phyloP scores from a whole-genome alignment of 2,329 filamentous ascomycete species.

The Apiospora malaysiana region DNA sequence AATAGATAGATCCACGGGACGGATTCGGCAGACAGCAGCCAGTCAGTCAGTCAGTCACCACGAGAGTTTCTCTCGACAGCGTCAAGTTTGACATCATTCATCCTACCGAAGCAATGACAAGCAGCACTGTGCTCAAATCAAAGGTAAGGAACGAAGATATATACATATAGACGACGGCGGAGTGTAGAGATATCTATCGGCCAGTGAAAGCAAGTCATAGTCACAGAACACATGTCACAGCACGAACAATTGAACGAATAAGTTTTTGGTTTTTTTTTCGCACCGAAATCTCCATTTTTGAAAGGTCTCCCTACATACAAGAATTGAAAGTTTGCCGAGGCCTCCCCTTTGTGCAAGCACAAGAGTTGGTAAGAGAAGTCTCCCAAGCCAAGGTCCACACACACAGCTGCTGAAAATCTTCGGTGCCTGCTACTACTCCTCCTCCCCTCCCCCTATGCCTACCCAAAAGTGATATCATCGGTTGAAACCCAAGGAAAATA shows the following conservation, averaged over 20 bases:
- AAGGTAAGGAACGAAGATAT: too few relatives aligned
- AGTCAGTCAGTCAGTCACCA: not conserved
- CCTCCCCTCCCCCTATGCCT: not conserved
- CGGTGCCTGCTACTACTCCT: not conserved
- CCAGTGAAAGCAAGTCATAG: not conserved
- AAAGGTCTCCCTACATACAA: slow-evolving; percentile 17
- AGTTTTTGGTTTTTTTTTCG: not conserved
- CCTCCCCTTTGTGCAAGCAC: slow-evolving; percentile 12
- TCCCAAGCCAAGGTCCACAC: not conserved
- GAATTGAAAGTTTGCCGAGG: slow-evolving; percentile 9
- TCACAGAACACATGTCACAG: not conserved
- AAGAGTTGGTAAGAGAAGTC: not conserved
- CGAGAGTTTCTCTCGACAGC: not conserved
- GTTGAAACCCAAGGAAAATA: not conserved
- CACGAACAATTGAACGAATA: not conserved
- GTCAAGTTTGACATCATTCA: not conserved
- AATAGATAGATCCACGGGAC: not conserved
- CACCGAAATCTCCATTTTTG: slow-evolving; percentile 16
- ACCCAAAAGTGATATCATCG: not conserved
- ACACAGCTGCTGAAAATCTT: not conserved
- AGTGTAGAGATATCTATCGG: not conserved
- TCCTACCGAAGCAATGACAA: not conserved
- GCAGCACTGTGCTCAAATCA: too few relatives aligned
- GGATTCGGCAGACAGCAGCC: not conserved
- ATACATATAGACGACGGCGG: too few relatives aligned